Base-by-base conservation (phyloP, 805 yeast genomes). In the Clavispora santaluciae region DNA sequence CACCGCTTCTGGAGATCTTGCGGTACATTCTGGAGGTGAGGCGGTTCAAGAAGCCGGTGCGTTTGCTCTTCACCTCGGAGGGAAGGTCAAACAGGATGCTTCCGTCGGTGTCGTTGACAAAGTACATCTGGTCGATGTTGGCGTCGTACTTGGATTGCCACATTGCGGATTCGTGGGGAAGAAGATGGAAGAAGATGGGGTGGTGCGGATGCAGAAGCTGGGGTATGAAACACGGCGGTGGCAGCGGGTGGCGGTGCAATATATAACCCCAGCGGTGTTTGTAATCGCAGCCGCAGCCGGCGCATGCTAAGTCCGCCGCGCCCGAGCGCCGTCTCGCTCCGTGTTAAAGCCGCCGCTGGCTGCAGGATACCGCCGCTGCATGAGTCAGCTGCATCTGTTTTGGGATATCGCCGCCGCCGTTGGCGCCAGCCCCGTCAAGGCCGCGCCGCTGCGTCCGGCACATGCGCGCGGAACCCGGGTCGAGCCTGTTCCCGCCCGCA, bases 91-190 rank as follows among this genome's bases (percentile, higher is more conserved):
- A 50, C 13, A 47, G 35, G n/a, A 49, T 35, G 21, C 44, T 20
- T 8, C 53, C 53, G 38, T 44, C 48, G n/a, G 35, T 37, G 6
- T 45, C 25, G 41, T 46, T 39, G 26, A 44, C 33, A 22, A 44
- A 50, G 41, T 49, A 50, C 16, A 42, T 46, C 26, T 49, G 53
- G 35, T 49, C 43, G 20, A 50, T 45, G 21, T 41, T 31, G 10
- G 45, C 34, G 37, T 50, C 55, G 38, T 31, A 50, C 17, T 48
- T 47, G 15, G 54, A 39, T 36, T 39, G 39, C 50, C 52, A 50
- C 44, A 36, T 45, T 15, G 31, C n/a, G n/a, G n/a, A n/a, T n/a
- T n/a, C n/a, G n/a, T n/a, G n/a, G n/a, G n/a, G n/a, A n/a, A n/a
- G n/a, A n/a, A n/a, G n/a, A 5, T 9, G 16, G 9, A 13, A 15